Base-by-base conservation (phyloP, 257 asterid species). In the Plantago elongata region DNA sequence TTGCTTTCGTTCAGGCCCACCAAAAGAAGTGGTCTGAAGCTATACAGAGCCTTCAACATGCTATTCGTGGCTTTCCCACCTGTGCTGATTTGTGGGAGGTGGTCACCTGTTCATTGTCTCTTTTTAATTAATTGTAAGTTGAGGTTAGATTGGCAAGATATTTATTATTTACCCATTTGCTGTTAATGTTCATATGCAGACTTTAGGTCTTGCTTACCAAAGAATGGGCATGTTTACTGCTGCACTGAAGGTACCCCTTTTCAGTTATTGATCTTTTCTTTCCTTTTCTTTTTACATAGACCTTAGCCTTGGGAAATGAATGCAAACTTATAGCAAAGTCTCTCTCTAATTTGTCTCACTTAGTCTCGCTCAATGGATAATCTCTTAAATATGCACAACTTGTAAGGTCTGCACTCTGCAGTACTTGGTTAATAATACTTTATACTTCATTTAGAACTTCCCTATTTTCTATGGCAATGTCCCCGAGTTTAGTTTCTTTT, bases 1-100 rank as follows among this genome's bases (percentile, higher is more conserved):
- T 46, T 48, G 61, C 56, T 54, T 62, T 38, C 63, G 51, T 73
- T 63, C 83, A 89, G 97, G 90, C 85, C 70, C 81, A 89, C 76
- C 82, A 84, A 60, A 79, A 76, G 75, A 86, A 82, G 72, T 92
- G 97, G 99, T 56, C 95, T 8, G 99, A 92, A 81, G 96, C 99
- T 71, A 81, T 86, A 64, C 95, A 85, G 50, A 81, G 84, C 74
- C 96, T 92, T 69, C 99, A 92, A 76, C 85, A 89, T 51, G 96
- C 96, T 61, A 89, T 92, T 73, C 91, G 97, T 40, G 99, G 99
- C 59, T 83, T 81, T 77, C 96, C 97, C 57, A 65, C 80, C 38
- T 83, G 85, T 75, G 83, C 95, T 60, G 97, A 89, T 69, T 79
- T 84, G 78, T 92, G 99, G 99, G 99, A 92, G 96, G 98, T 91